phyloP scores from a whole-genome alignment of 345 rosid species.

The Aethionema arabicum region DNA sequence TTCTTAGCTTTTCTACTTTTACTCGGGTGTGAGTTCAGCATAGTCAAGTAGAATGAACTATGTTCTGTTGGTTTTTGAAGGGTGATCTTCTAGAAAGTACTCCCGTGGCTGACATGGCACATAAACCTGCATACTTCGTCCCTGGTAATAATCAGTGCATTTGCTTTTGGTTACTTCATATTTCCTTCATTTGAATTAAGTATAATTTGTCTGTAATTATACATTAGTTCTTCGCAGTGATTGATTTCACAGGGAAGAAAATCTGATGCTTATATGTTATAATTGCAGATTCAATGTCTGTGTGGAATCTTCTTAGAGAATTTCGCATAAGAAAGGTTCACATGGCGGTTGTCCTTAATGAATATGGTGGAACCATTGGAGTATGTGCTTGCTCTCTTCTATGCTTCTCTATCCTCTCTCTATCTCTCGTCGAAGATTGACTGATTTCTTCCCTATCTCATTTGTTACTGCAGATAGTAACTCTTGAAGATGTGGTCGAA shows the following conservation, averaged over 20 bases:
- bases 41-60: constrained; percentile 49
- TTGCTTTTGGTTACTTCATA: constrained; percentile 12
- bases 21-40: constrained; percentile 38
- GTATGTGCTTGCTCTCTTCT: constrained; percentile 49
- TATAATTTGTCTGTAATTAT: no score
- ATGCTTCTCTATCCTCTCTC: constrained; percentile 21
- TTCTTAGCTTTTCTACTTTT: constrained; percentile 34
- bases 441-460: constrained; percentile 13
- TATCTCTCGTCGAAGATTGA: neutral
- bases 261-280: constrained; percentile 16
- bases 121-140: constrained; percentile 94
- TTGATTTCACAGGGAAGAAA: constrained; percentile 15
- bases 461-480: constrained; percentile 66
- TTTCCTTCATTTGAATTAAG: no score
- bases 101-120: constrained; percentile 88
- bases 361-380: constrained; percentile 97
- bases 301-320: constrained; percentile 99
- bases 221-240: neutral
- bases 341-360: constrained; percentile 98
- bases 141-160: constrained; percentile 63
- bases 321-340: constrained; percentile 98
- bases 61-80: constrained; percentile 74
- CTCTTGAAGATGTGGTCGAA: constrained; percentile 95
- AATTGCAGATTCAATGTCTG: constrained; percentile 95
- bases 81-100: constrained; percentile 88